Evolutionary conservation across 306 rosid species (phyloP).

Genomic region (Cicer cuneatum): DNA sequence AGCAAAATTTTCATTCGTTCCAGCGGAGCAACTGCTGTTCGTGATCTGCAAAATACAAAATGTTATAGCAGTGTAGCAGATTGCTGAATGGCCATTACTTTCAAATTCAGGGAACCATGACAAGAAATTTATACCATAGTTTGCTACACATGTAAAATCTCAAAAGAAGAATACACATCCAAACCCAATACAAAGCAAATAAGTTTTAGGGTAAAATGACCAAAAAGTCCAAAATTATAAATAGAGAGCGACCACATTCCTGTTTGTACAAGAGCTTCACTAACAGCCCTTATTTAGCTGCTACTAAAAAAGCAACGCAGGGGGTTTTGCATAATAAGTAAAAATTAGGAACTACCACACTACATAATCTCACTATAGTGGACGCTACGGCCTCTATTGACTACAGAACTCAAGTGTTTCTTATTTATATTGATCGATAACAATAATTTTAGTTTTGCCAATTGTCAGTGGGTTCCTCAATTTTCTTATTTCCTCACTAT

Average conservation of each 20-base stretch:
- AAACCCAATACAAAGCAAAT: not conserved
- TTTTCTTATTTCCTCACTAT: not conserved
- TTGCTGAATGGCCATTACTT: not conserved
- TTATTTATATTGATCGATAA: not conserved
- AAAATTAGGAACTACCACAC: not conserved
- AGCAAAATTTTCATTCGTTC: slow-evolving; percentile 95
- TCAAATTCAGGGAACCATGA: not conserved
- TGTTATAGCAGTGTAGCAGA: not conserved
- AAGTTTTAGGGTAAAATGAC: not conserved
- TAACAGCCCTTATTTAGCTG: not conserved
- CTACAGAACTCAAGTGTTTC: not conserved
- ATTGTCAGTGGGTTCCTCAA: not conserved
- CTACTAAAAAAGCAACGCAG: not conserved
- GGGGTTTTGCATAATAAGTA: not conserved
- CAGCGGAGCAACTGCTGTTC: slow-evolving; percentile 98
- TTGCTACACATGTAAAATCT: not conserved
- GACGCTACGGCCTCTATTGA: not conserved
- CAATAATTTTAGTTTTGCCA: not conserved
- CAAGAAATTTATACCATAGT: not conserved
- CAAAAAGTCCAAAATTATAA: not conserved
- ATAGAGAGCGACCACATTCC: not conserved
- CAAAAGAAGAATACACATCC: not conserved
- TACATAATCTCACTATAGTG: not conserved
- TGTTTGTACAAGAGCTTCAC: not conserved
- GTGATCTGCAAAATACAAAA: slow-evolving; percentile 69